These are phyloP conservation scores for Athelia psychrophila DNA, from an alignment of 1,284 basidiomycete species.

Conservation along the genomic window DNA sequence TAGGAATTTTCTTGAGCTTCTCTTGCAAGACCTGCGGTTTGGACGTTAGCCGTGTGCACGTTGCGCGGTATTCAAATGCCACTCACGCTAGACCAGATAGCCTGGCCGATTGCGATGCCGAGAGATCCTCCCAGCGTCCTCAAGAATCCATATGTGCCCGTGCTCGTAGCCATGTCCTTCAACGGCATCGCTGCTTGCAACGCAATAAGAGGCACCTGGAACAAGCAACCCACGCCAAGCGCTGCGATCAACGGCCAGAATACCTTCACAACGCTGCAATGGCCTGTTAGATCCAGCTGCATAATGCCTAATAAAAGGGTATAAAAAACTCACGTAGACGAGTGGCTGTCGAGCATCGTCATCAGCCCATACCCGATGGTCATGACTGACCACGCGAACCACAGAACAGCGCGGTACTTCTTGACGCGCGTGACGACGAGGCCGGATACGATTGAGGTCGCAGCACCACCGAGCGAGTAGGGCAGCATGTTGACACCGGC, in stretches of 20 bases:
- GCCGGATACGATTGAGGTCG: conserved; percentile 59
- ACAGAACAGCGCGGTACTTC: conserved; percentile 64
- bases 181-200: conserved; percentile 81
- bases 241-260: conserved; percentile 60
- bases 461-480: conserved; percentile 62
- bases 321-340: conserved; percentile 13
- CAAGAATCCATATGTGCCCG: conserved; percentile 62
- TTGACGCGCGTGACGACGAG: conserved; percentile 56
- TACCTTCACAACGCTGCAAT: conserved; percentile 61
- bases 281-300: conserved; percentile 38
- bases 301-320: too few relatives aligned
- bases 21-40: conserved; percentile 45
- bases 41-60: neutral
- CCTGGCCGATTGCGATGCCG: conserved; percentile 70
- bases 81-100: conserved; percentile 62
- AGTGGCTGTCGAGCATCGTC: conserved; percentile 43
- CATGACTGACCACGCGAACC: conserved; percentile 52
- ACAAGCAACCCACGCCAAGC: conserved; percentile 59
- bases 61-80: neutral
- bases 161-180: conserved; percentile 79
- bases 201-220: conserved; percentile 69
- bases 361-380: conserved; percentile 67
- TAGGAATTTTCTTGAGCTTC: conserved; percentile 48
- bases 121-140: conserved; percentile 76
- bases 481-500: conserved; percentile 81